Conservation (phyloP, 2,329 filamentous ascomycete genomes). For the Plectosphaerella plurivora region DNA sequence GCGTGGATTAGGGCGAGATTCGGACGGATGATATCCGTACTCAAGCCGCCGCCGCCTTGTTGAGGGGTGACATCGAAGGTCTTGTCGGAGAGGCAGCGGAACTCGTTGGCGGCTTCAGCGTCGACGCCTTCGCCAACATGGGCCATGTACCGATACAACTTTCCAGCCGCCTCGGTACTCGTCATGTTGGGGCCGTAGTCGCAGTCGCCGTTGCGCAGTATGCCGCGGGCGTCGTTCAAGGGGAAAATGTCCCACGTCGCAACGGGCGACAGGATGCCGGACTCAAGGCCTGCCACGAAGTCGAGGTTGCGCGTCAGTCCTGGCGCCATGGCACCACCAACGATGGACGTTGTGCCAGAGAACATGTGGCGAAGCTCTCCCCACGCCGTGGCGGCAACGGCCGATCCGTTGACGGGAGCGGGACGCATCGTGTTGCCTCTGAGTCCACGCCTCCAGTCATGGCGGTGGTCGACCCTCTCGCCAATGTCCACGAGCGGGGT, state of each 20-base stretch:
- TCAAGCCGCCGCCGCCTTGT: constrained; percentile 14
- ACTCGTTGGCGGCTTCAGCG: constrained; percentile 20
- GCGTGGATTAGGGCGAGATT: constrained; percentile 22
- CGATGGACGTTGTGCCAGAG: constrained; percentile 22
- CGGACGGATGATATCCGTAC: constrained; percentile 18
- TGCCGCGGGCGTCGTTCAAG: constrained; percentile 15
- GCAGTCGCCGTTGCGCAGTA: constrained; percentile 18
- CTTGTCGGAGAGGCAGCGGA: constrained; percentile 18
- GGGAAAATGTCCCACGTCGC: constrained; percentile 19
- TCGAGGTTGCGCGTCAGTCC: constrained; percentile 22
- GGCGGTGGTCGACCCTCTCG: constrained; percentile 17
- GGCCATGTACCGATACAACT: constrained; percentile 16
- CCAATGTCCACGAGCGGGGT: constrained; percentile 16
- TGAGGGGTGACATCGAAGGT: constrained; percentile 15
- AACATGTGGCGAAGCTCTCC: constrained; percentile 23
- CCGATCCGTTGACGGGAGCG: constrained; percentile 16
- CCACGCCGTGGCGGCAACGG: constrained; percentile 15
- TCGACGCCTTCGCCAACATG: constrained; percentile 23
- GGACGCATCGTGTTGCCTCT: constrained; percentile 14
- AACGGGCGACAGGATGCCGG: constrained; percentile 10
- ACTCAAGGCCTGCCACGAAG: constrained; percentile 16
- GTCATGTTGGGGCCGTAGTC: constrained; percentile 18
- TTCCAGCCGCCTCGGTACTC: constrained; percentile 6
- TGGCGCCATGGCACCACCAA: constrained; percentile 19
- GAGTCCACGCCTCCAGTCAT: constrained; percentile 22